Evolutionary conservation across 306 rosid genomes (phyloP).

Genomic region (Dicorynia guianensis): DNA sequence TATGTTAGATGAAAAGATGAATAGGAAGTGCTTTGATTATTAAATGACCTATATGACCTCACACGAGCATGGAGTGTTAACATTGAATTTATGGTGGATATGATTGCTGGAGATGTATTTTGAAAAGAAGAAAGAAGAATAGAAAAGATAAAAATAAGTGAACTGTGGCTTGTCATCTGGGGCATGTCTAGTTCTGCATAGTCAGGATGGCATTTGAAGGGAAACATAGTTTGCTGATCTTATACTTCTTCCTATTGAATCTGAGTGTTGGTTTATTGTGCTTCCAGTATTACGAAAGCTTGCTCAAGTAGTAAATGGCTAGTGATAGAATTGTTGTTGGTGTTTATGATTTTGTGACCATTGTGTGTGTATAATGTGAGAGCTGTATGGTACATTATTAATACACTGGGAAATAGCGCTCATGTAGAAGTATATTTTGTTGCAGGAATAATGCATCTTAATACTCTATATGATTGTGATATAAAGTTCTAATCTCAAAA

Average conservation of each 20-base stretch:
- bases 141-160: too few species aligned
- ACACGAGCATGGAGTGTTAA: constrained; percentile 27
- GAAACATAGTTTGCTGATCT: too few species aligned
- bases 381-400: not conserved
- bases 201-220: too few species aligned
- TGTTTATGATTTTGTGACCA: not conserved
- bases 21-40: constrained; percentile 34
- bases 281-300: not conserved
- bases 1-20: constrained; percentile 35
- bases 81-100: constrained; percentile 26
- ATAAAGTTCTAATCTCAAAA: too few species aligned
- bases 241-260: too few species aligned
- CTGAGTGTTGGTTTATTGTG: too few species aligned
- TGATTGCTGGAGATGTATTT: constrained; percentile 20
- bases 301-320: not conserved
- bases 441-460: constrained; percentile 11
- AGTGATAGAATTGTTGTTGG: constrained; percentile 14
- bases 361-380: constrained; percentile 11
- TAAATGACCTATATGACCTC: constrained; percentile 13
- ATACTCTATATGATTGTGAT: not conserved
- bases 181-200: too few species aligned
- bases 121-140: not conserved
- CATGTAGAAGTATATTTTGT: not conserved
- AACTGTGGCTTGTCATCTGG: too few species aligned
- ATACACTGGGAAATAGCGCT: not conserved